phyloP scores from a whole-genome alignment of 1,284 basidiomycete species.

The Heterobasidion parviporum region DNA sequence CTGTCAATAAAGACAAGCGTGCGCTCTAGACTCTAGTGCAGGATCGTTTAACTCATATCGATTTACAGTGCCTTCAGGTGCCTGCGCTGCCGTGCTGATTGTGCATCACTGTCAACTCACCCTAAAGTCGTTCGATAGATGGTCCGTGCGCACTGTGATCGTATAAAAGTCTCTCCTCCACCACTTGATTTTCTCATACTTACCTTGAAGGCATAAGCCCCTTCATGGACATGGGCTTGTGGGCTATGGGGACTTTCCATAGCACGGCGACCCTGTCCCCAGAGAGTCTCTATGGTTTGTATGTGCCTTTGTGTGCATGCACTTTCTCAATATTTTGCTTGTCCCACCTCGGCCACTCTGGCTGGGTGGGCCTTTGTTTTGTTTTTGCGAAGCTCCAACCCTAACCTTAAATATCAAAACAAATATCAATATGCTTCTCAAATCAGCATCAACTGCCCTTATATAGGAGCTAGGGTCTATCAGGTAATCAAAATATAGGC shows the following conservation, averaged over 20 bases:
- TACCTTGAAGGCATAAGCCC: slow-evolving; percentile 31
- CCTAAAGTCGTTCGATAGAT: background rate
- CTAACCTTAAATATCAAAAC: slow-evolving; percentile 1
- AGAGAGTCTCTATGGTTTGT: slow-evolving; percentile 21
- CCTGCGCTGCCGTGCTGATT: too few relatives aligned
- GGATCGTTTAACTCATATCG: too few relatives aligned
- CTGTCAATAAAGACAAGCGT: too few relatives aligned
- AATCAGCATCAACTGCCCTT: too few relatives aligned
- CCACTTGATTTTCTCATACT: slow-evolving; percentile 20
- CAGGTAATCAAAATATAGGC: too few relatives aligned
- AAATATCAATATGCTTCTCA: background rate
- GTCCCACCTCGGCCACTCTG: slow-evolving; percentile 19
- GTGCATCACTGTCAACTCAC: background rate
- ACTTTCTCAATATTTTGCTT: slow-evolving; percentile 19
- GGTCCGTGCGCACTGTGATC: slow-evolving; percentile 4
- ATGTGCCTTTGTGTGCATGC: slow-evolving; percentile 17
- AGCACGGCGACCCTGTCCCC: slow-evolving; percentile 66
- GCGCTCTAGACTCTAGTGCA: too few relatives aligned
- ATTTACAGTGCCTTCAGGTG: too few relatives aligned
- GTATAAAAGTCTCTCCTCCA: background rate
- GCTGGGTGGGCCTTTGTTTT: slow-evolving; percentile 16
- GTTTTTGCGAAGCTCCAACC: slow-evolving; percentile 1
- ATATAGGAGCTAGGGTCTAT: too few relatives aligned
- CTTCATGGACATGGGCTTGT: slow-evolving; percentile 32
- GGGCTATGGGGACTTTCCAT: slow-evolving; percentile 43